phyloP scores from a whole-genome alignment of 352 stramenopile species.

The Elongisporangium prolatum region DNA sequence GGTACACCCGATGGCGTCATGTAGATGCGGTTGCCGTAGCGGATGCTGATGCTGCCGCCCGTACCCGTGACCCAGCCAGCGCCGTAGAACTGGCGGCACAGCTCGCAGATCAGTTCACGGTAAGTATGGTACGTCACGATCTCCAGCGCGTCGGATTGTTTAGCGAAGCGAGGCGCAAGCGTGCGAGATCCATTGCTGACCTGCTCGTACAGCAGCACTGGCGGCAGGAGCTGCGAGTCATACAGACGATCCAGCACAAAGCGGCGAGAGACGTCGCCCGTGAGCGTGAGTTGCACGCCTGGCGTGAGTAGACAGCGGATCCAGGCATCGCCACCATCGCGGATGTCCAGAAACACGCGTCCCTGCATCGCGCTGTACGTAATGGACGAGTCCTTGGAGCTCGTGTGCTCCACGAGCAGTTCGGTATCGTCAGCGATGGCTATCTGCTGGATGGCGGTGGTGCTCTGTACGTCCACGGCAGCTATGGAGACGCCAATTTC shows the following conservation, averaged over 20 bases:
- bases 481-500: conserved; percentile 38
- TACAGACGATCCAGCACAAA: conserved; percentile 34
- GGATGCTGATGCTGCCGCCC: conserved; percentile 92
- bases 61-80: conserved; percentile 94
- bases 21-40: conserved; percentile 90
- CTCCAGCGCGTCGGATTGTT: conserved; percentile 37
- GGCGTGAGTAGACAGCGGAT: conserved; percentile 43
- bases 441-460: conserved; percentile 1
- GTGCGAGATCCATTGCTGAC: conserved; percentile 3
- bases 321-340: conserved; percentile 68
- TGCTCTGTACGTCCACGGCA: neutral
- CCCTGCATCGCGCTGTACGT: conserved; percentile 39
- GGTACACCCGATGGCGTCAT: conserved; percentile 95
- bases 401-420: conserved; percentile 49
- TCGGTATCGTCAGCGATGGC: conserved; percentile 15
- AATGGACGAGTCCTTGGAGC: conserved; percentile 3
- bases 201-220: conserved; percentile 17
- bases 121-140: conserved; percentile 31
- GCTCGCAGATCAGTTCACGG: conserved; percentile 62
- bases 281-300: conserved; percentile 29
- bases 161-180: conserved; percentile 33
- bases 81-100: conserved; percentile 75
- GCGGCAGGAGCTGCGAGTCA: neutral
- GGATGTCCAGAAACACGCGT: conserved; percentile 53
- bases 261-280: conserved; percentile 24